These are phyloP conservation scores for Clavispora fructus DNA, from an alignment of 805 yeast genomes.

Conservation along the genomic window DNA sequence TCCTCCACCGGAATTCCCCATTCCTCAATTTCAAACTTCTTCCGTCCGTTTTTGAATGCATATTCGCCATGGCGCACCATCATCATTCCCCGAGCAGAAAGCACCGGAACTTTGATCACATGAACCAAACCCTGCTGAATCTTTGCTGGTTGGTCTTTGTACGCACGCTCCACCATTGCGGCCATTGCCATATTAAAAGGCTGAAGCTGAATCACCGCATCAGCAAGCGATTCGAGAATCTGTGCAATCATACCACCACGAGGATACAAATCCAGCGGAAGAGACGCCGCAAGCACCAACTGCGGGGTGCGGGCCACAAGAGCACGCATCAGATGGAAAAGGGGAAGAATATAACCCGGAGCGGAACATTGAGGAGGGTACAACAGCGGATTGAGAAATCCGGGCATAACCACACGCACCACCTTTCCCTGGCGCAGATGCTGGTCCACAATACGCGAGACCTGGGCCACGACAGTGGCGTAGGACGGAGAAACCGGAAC, in stretches of 20 bases:
- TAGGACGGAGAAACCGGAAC: constrained; percentile 34
- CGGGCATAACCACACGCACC: constrained; percentile 67
- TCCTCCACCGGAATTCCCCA: constrained; percentile 98
- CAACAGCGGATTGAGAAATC: constrained; percentile 72
- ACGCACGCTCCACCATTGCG: constrained; percentile 60
- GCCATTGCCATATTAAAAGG: constrained; percentile 77
- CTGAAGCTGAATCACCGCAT: constrained; percentile 66
- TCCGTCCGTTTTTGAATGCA: constrained; percentile 80
- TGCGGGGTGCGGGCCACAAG: constrained; percentile 45
- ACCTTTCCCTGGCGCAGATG: constrained; percentile 41
- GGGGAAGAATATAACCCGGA: constrained; percentile 48
- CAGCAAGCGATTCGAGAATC: constrained; percentile 53
- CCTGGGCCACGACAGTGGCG: constrained; percentile 28
- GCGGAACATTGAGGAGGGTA: constrained; percentile 50
- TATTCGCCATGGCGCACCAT: constrained; percentile 66
- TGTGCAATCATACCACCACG: constrained; percentile 44
- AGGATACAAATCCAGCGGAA: constrained; percentile 64
- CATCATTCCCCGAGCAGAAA: constrained; percentile 80
- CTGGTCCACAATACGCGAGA: constrained; percentile 32
- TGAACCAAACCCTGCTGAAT: constrained; percentile 85
- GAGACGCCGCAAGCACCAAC: constrained; percentile 47
- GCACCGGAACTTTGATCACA: constrained; percentile 62
- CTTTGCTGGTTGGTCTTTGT: constrained; percentile 66
- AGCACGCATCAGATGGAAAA: constrained; percentile 55
- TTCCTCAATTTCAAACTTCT: constrained; percentile 79